phyloP scores from a whole-genome alignment of 305 asterid genomes.

The Ilex paraguariensis region DNA sequence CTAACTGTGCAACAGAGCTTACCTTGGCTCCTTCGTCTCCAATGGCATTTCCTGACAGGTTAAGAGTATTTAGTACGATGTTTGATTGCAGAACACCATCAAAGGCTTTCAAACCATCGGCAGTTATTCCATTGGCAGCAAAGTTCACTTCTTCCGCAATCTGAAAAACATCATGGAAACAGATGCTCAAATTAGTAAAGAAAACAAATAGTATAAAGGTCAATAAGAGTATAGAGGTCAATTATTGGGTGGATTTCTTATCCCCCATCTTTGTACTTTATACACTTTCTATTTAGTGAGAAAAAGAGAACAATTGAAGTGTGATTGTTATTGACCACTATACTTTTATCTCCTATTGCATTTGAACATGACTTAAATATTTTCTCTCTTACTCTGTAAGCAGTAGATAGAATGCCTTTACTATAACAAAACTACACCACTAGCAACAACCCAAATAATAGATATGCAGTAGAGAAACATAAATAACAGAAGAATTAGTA shows the following conservation, averaged over 20 bases:
- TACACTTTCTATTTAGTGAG: too few species aligned
- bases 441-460: background rate
- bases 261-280: too few species aligned
- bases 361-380: too few species aligned
- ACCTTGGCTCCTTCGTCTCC: slow-evolving; percentile 99
- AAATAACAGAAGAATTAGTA: background rate
- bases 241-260: too few species aligned
- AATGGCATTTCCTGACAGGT: slow-evolving; percentile 84
- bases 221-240: too few species aligned
- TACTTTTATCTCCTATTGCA: too few species aligned
- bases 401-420: too few species aligned
- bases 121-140: slow-evolving; percentile 88
- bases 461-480: background rate
- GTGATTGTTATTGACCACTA: too few species aligned
- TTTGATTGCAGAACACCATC: slow-evolving; percentile 91
- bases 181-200: slow-evolving; percentile 14
- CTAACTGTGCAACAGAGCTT: background rate
- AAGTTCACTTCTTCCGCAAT: slow-evolving; percentile 91
- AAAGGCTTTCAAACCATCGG: slow-evolving; percentile 87
- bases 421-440: background rate
- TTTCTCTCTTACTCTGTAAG: too few species aligned
- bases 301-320: too few species aligned
- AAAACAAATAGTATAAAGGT: background rate
- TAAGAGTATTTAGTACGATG: slow-evolving; percentile 63
- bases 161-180: slow-evolving; percentile 36